Percentiles rank a stretch among this genome's conserved stretches.
Evolutionary conservation across 139 green algal species (phyloP).

Genomic region (Volvox africanus): DNA sequence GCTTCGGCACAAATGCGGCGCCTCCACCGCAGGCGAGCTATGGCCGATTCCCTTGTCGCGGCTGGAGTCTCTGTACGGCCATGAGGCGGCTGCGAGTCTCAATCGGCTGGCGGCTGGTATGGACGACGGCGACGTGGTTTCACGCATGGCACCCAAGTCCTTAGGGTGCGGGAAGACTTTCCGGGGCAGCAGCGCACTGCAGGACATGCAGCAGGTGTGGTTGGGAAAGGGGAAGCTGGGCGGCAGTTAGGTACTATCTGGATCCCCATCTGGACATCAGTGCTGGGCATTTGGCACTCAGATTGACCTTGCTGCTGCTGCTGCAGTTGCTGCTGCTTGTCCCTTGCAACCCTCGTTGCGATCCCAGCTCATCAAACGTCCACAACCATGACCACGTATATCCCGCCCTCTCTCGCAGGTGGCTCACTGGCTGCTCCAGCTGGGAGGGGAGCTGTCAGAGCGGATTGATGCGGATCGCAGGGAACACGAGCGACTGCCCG

Average conservation of each 20-base stretch:
- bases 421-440: slow-evolving; percentile 75
- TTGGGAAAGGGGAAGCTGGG: background rate
- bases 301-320: too few relatives aligned
- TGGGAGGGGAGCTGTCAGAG: slow-evolving; percentile 79
- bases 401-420: slow-evolving; percentile 47
- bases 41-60: slow-evolving; percentile 60
- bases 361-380: too few relatives aligned
- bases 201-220: slow-evolving; percentile 41
- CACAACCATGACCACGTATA: too few relatives aligned
- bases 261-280: too few relatives aligned
- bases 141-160: slow-evolving; percentile 78
- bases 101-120: slow-evolving; percentile 68
- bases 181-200: slow-evolving; percentile 31
- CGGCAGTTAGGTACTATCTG: too few relatives aligned
- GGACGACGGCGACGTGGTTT: slow-evolving; percentile 76
- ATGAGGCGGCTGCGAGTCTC: slow-evolving; percentile 68
- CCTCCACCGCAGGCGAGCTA: slow-evolving; percentile 78
- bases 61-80: slow-evolving; percentile 66
- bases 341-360: too few relatives aligned
- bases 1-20: too few relatives aligned
- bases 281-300: too few relatives aligned
- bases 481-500: slow-evolving; percentile 56
- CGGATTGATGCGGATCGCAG: slow-evolving; percentile 70
- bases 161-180: slow-evolving; percentile 89
- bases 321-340: too few relatives aligned